A percentile compares a stretch with the other conserved stretches of the same genome.
Conservation (phyloP, 352 stramenopile genomes). For the Vaucheria bursata region DNA sequence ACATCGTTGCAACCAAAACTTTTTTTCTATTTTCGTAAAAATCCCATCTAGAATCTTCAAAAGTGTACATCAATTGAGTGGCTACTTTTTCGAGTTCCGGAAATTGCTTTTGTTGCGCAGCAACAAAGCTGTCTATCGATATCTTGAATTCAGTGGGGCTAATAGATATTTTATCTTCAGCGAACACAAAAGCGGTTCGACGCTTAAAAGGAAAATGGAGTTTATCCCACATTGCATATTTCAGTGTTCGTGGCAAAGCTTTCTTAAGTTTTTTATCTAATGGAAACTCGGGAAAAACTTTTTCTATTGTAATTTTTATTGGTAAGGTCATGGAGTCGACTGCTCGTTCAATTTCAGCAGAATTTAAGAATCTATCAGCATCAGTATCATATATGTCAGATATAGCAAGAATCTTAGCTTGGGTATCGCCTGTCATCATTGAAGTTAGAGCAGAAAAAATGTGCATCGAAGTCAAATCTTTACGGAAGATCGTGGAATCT, state of each 20-base stretch:
- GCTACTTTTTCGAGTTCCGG: slow-evolving; percentile 11
- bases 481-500: too few species aligned
- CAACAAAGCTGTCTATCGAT: slow-evolving; percentile 19
- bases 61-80: slow-evolving; percentile 10
- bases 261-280: too few species aligned
- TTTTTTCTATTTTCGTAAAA: slow-evolving; percentile 26
- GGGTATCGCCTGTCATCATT: too few species aligned
- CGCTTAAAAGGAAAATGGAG: slow-evolving; percentile 33
- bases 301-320: too few species aligned
- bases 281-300: too few species aligned
- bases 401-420: too few species aligned
- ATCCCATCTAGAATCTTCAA: slow-evolving; percentile 21
- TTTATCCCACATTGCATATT: slow-evolving; percentile 28
- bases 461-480: too few species aligned
- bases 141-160: slow-evolving; percentile 21
- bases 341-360: too few species aligned
- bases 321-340: too few species aligned
- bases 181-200: slow-evolving; percentile 27
- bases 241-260: slow-evolving; percentile 24
- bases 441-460: too few species aligned
- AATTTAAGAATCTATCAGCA: too few species aligned
- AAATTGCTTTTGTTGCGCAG: slow-evolving; percentile 13
- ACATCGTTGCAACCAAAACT: slow-evolving; percentile 12
- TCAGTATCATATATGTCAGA: too few species aligned
- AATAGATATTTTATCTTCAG: slow-evolving; percentile 26